phyloP scores from a whole-genome alignment of 164 flowering plant species.

The Pachysandra terminalis region DNA sequence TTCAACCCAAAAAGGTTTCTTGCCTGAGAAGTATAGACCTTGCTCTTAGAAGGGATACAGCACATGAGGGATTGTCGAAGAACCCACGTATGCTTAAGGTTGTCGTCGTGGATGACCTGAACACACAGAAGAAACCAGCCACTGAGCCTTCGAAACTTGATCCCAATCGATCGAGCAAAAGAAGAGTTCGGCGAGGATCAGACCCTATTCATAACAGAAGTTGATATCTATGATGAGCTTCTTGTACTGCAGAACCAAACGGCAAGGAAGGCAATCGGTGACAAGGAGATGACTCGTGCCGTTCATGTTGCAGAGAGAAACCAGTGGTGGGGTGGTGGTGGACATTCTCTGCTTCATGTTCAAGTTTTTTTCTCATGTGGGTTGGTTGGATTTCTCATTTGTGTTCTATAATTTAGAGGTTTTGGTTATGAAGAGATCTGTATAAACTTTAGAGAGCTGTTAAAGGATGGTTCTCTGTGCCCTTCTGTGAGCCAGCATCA shows the following conservation, averaged over 20 bases:
- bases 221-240: too few species aligned
- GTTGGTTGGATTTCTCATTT: constrained; percentile 29
- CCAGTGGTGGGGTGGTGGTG: neutral
- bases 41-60: constrained; percentile 37
- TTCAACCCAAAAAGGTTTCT: constrained; percentile 39
- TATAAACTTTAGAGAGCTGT: constrained; percentile 15
- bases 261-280: constrained; percentile 2
- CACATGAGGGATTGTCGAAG: constrained; percentile 3
- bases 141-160: constrained; percentile 49
- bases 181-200: constrained; percentile 64
- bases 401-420: constrained; percentile 10
- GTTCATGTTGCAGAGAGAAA: constrained; percentile 10
- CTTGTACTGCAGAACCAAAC: constrained; percentile 1
- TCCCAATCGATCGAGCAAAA: constrained; percentile 55
- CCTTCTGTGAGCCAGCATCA: constrained; percentile 20
- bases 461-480: too few species aligned
- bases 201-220: constrained; percentile 83
- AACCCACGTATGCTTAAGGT: constrained; percentile 22
- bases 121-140: constrained; percentile 26
- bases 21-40: constrained; percentile 48
- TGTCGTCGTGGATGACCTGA: constrained; percentile 26
- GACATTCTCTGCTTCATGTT: constrained; percentile 12
- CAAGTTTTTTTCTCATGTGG: constrained; percentile 21
- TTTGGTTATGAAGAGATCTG: constrained; percentile 18
- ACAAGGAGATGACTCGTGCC: constrained; percentile 7